Percentiles rank a stretch among this genome's conserved stretches.
phyloP scores from a whole-genome alignment of 495 filamentous ascomycete genomes.

The Trichoderma orchidacearum region DNA sequence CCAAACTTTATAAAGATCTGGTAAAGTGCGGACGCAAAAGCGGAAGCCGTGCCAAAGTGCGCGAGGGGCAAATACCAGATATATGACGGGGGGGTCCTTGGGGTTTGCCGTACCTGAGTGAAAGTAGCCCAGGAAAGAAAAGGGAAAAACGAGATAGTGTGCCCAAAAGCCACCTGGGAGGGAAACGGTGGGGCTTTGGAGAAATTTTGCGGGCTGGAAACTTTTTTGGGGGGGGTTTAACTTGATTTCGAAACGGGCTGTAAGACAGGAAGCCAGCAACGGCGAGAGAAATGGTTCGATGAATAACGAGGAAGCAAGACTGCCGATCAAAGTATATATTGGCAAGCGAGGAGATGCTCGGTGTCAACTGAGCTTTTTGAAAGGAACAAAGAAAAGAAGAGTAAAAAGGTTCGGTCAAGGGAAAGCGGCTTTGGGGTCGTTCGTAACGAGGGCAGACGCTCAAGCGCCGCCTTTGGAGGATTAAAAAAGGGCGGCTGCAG shows the following conservation, averaged over 20 bases:
- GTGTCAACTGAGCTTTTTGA: background rate
- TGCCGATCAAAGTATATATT: too few species aligned
- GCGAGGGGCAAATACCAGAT: background rate
- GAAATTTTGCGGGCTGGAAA: background rate
- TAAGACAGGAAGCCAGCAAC: too few species aligned
- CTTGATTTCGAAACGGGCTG: too few species aligned
- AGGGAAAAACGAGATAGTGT: too few species aligned
- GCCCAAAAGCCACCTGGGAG: background rate
- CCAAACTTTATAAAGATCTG: too few species aligned
- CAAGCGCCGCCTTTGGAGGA: background rate
- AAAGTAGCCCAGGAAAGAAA: background rate
- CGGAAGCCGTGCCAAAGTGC: background rate
- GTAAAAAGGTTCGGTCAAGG: background rate
- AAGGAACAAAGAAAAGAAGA: background rate
- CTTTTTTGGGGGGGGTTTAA: too few species aligned
- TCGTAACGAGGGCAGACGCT: background rate
- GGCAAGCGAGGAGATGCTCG: background rate
- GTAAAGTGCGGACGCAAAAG: too few species aligned
- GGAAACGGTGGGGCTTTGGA: background rate
- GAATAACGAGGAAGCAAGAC: too few species aligned
- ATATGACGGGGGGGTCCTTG: background rate
- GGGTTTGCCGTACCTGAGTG: background rate
- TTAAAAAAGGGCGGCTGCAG: constrained; percentile 2
- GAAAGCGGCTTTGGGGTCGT: background rate
- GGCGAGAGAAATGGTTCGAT: too few species aligned